phyloP scores from a whole-genome alignment of 192 early-diverging fungal genomes.

The Coemansia sp. region DNA sequence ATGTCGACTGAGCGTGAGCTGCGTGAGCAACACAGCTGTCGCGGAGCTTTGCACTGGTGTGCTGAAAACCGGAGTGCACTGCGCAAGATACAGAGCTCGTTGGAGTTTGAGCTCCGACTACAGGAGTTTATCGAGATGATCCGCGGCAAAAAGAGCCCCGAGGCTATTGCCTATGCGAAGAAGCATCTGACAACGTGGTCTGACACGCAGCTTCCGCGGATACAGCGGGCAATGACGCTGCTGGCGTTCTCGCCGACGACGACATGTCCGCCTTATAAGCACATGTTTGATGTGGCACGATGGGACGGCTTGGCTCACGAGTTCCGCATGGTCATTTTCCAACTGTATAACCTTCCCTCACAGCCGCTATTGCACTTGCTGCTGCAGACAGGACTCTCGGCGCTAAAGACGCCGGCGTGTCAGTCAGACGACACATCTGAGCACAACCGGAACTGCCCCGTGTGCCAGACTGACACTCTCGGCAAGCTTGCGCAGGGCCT shows the following conservation, averaged over 20 bases:
- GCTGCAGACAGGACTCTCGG: constrained; percentile 94
- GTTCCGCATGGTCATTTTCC: constrained; percentile 87
- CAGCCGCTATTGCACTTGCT: constrained; percentile 86
- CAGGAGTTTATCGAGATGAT: constrained; percentile 96
- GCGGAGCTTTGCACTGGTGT: constrained; percentile 93
- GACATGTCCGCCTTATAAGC: constrained; percentile 77
- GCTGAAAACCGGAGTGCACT: constrained; percentile 86
- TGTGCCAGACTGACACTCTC: constrained; percentile 84
- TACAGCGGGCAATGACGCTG: constrained; percentile 89
- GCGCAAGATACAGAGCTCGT: constrained; percentile 89
- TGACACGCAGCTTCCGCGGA: constrained; percentile 74
- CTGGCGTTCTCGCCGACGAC: constrained; percentile 84
- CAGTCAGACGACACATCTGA: constrained; percentile 65
- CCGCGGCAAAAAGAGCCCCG: constrained; percentile 61
- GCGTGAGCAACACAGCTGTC: constrained; percentile 69
- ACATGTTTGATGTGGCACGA: constrained; percentile 58
- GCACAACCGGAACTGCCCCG: constrained; percentile 93
- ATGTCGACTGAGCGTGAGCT: too few relatives aligned
- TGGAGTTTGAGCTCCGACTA: constrained; percentile 95
- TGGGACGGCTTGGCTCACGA: constrained; percentile 80
- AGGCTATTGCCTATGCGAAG: constrained; percentile 85
- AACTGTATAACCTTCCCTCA: constrained; percentile 83
- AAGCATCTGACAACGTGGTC: constrained; percentile 83
- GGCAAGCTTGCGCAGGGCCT: constrained; percentile 82
- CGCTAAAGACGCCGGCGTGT: constrained; percentile 90